Evolutionary conservation across 2,329 filamentous ascomycete genomes (phyloP).

Genomic region (Diaporthe capsici): DNA sequence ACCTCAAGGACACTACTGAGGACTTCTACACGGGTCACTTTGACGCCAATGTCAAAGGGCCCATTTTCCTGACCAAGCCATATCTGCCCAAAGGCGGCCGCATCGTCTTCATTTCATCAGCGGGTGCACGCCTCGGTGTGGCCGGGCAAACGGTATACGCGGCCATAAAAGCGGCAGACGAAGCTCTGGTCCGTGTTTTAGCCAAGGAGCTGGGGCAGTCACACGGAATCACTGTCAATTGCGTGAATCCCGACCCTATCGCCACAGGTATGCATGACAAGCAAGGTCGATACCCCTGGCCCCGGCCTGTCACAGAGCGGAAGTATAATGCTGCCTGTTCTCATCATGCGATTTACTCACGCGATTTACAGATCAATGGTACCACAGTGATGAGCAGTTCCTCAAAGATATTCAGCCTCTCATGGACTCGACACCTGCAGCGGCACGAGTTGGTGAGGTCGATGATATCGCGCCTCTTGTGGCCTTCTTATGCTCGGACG

Average conservation of each 20-base stretch:
- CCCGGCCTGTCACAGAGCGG: constrained; percentile 42
- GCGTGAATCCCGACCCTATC: constrained; percentile 72
- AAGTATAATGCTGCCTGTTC: constrained; percentile 47
- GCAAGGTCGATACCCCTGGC: neutral
- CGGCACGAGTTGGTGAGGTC: constrained; percentile 66
- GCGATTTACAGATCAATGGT: neutral
- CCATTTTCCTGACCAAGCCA: neutral
- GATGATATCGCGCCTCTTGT: constrained; percentile 49
- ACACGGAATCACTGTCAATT: constrained; percentile 65
- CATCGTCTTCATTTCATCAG: neutral
- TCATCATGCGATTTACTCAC: neutral
- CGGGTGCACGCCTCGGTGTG: neutral
- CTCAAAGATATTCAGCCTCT: neutral
- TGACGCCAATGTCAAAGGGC: too few relatives aligned
- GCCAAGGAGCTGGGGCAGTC: constrained; percentile 69
- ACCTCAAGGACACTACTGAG: too few relatives aligned
- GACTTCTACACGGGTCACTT: too few relatives aligned
- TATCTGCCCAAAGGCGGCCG: neutral
- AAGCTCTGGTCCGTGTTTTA: constrained; percentile 75
- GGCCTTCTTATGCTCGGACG: constrained; percentile 42
- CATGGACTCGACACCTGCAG: constrained; percentile 60
- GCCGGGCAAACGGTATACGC: constrained; percentile 62
- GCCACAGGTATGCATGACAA: constrained; percentile 51
- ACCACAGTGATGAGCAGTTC: neutral
- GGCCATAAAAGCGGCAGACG: constrained; percentile 72